Percentiles rank a stretch among this genome's conserved stretches.
Conservation (phyloP, 345 rosid species). For the Brassica juncea region DNA sequence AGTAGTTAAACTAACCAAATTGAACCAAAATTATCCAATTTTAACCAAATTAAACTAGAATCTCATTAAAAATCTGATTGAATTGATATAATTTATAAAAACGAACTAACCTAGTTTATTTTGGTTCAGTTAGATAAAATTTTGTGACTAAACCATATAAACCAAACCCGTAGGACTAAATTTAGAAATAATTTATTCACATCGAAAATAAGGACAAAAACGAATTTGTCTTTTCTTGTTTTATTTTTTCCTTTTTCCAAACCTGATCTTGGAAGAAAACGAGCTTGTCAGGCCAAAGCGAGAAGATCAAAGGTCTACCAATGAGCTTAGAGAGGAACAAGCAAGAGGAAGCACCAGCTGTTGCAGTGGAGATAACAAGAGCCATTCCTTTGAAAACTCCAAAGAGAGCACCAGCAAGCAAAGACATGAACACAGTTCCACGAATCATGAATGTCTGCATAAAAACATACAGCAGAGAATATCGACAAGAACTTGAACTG, state of each 20-base stretch:
- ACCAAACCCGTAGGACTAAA: background rate
- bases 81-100: background rate
- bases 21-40: background rate
- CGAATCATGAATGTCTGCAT: constrained; percentile 99
- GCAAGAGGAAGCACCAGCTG: constrained; percentile 98
- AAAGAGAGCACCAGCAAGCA: constrained; percentile 94
- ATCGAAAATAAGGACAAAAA: background rate
- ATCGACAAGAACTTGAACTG: constrained; percentile 76
- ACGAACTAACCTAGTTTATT: background rate
- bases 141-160: background rate
- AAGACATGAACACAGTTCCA: constrained; percentile 88
- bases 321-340: constrained; percentile 81
- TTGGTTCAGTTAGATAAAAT: background rate
- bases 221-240: background rate
- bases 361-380: constrained; percentile 78
- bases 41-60: background rate
- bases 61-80: background rate
- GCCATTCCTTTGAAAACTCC: constrained; percentile 88
- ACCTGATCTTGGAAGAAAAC: constrained; percentile 92
- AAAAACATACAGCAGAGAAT: constrained; percentile 74
- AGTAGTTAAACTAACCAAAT: background rate
- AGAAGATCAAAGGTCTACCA: constrained; percentile 77
- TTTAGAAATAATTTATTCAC: background rate
- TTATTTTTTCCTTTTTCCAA: background rate
- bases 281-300: constrained; percentile 91